Evolutionary conservation across 2,329 filamentous ascomycete species (phyloP), one percentile per base, ranked within the genome.

Genomic region (Passalora sequoiae): DNA sequence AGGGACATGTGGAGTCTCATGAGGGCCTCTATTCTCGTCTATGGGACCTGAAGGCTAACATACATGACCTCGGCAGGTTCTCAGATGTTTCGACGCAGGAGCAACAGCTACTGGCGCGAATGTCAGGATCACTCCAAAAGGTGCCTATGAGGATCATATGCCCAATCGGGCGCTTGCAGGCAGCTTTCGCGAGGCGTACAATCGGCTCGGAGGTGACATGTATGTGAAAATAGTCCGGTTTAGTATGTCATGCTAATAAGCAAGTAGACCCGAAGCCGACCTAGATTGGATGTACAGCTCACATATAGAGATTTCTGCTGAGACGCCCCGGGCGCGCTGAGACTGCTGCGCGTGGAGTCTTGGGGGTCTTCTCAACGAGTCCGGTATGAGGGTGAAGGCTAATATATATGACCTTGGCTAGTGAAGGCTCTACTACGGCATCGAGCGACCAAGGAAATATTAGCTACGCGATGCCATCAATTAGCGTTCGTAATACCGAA

Each of bases 361-460:
- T n/a, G n/a, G n/a, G n/a, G n/a, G n/a, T n/a, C n/a, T n/a, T n/a
- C n/a, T n/a, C n/a, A n/a, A n/a, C n/a, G n/a, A n/a, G n/a, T n/a
- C n/a, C n/a, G n/a, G n/a, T n/a, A n/a, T n/a, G n/a, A n/a, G n/a
- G n/a, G n/a, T n/a, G n/a, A n/a, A n/a, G n/a, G n/a, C n/a, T n/a
- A n/a, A n/a, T n/a, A n/a, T n/a, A n/a, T n/a, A n/a, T n/a, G n/a
- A n/a, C n/a, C n/a, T n/a, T n/a, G n/a, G n/a, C n/a, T n/a, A n/a
- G n/a, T n/a, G n/a, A n/a, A n/a, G n/a, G n/a, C n/a, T n/a, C n/a
- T n/a, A n/a, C n/a, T n/a, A n/a, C n/a, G n/a, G n/a, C n/a, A n/a
- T n/a, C n/a, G n/a, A n/a, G n/a, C n/a, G 78, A 81, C 55, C 76
- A 80, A 61, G 78, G 78, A 0, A 70, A 81, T 48, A 60, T 81